These are phyloP conservation scores for Russula brevipes DNA, from an alignment of 768 basidiomycete species.

Conservation along the genomic window DNA sequence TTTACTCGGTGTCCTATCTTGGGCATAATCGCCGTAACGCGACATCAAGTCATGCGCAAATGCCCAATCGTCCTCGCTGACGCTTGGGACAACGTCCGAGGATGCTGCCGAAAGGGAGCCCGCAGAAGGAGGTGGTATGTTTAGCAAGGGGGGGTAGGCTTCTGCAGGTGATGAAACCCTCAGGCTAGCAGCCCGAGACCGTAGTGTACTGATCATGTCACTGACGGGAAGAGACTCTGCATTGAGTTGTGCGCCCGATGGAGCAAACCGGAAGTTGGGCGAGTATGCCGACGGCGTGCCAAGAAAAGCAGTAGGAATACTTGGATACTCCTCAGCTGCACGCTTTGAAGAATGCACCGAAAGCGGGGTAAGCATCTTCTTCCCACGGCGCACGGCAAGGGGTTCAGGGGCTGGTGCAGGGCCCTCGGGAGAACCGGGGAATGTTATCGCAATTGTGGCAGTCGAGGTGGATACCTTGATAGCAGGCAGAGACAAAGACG, in stretches of 20 bases:
- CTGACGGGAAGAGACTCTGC: conserved; percentile 31
- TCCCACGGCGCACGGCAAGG: conserved; percentile 39
- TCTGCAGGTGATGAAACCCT: conserved; percentile 23
- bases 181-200: conserved; percentile 26
- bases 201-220: conserved; percentile 37
- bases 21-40: conserved; percentile 16
- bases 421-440: conserved; percentile 26
- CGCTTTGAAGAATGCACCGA: conserved; percentile 24
- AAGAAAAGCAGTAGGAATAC: conserved; percentile 41
- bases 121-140: conserved; percentile 2
- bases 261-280: conserved; percentile 29
- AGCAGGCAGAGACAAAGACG: conserved; percentile 28
- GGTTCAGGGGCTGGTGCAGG: conserved; percentile 23
- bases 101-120: conserved; percentile 14
- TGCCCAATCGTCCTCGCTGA: conserved; percentile 36
- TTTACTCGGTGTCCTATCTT: not conserved
- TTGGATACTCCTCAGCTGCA: conserved; percentile 34
- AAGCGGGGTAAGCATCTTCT: conserved; percentile 33
- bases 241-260: not conserved
- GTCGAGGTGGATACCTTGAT: conserved; percentile 35
- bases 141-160: not conserved
- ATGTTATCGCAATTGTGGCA: conserved; percentile 29
- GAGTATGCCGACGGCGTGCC: conserved; percentile 35
- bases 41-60: conserved; percentile 35
- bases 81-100: conserved; percentile 7